Evolutionary conservation across 306 rosid species (phyloP).

Genomic region (Echinosophora koreensis): DNA sequence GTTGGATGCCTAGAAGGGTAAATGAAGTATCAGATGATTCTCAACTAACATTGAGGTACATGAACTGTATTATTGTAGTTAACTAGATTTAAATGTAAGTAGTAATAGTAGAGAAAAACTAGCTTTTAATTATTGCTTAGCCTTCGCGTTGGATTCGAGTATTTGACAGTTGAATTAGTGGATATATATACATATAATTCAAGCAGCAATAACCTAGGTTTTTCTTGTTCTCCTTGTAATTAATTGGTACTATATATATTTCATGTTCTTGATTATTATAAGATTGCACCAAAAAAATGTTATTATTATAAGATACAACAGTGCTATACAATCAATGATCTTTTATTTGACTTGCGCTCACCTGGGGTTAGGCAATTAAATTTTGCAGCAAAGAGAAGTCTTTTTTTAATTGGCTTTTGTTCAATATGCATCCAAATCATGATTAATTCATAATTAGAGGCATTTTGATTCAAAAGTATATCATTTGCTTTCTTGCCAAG

Average conservation of each 20-base stretch:
- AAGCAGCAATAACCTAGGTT: slow-evolving; percentile 31
- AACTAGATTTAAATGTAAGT: neutral
- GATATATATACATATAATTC: slow-evolving; percentile 7
- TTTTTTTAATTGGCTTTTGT: neutral
- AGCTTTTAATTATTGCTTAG: slow-evolving; percentile 19
- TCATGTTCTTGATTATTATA: slow-evolving; percentile 17
- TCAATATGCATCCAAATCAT: slow-evolving; percentile 5
- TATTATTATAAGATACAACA: slow-evolving; percentile 6
- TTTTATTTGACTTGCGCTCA: neutral
- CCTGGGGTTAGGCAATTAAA: neutral
- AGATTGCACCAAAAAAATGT: neutral
- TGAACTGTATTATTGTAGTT: slow-evolving; percentile 23
- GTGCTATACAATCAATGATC: slow-evolving; percentile 8
- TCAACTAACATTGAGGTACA: slow-evolving; percentile 40
- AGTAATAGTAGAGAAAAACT: neutral
- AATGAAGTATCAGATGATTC: slow-evolving; percentile 27
- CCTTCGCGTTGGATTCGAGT: slow-evolving; percentile 20
- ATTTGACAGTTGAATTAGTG: slow-evolving; percentile 31
- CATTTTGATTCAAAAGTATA: neutral
- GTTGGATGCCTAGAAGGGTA: slow-evolving; percentile 28
- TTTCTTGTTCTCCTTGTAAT: slow-evolving; percentile 29
- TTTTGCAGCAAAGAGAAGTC: neutral
- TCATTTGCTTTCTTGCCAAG: slow-evolving; percentile 18
- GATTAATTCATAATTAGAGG: slow-evolving; percentile 8
- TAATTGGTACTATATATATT: neutral